Base-by-base conservation (phyloP, 1,284 basidiomycete genomes). In the Ceratobasidium sp. region DNA sequence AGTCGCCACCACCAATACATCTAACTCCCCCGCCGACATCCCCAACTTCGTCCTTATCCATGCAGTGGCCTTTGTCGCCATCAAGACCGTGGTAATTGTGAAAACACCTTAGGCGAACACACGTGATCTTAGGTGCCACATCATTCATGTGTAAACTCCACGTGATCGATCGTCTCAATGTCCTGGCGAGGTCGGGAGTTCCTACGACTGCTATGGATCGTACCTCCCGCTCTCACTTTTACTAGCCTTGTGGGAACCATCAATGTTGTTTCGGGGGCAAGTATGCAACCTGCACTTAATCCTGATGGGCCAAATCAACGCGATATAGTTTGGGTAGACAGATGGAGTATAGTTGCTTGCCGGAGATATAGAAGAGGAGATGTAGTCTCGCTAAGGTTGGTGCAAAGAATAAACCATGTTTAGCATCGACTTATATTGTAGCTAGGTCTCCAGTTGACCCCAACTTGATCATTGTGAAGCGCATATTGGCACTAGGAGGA, bases 1-100 rank as follows among this genome's bases (percentile, higher is more conserved):
- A 22, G 90, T 92, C 1, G 93, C 93, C 27, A 89, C 80, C 50
- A 92, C 79, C 11, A 96, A 81, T 24, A 95, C 83, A 80, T 96
- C 93, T 85, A 88, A 88, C 83, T 96, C 94, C 11, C 76, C 76
- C 22, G 78, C 73, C 29, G 78, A 69, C 36, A 79, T 66, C 59
- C 72, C 71, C 19, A 59, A 53, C 45, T 63, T 73, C 27, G 29
- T 62, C 59, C 59, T 73, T 14, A 73, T 27, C 71, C 71, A 73
- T 73, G 71, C 36, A 31, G 71, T 36, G 47, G 59, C 71, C 50
- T 50, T 60, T 50, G 71, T 73, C 57, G 71, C 71, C 71, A 73
- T 73, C n/a, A 33, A 33, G 59, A 63, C 45, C 59, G 51, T 54
- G 51, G 54, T 48, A 51, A 59, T 53, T 19, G 57, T 51, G 48